phyloP scores from a whole-genome alignment of 2,329 filamentous ascomycete species.

The Colletotrichum tanaceti region DNA sequence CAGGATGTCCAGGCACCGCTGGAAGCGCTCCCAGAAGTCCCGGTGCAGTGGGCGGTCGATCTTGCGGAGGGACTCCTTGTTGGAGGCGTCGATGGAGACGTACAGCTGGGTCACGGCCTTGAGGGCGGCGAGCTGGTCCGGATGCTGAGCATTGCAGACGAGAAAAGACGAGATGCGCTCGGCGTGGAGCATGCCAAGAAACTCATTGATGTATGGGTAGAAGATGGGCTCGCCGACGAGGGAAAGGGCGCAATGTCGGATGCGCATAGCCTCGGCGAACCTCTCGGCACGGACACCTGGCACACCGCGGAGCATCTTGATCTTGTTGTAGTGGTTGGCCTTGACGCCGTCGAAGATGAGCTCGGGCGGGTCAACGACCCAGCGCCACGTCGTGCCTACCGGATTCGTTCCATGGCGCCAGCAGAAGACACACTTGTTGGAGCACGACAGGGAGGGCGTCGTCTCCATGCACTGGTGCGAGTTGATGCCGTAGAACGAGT shows the following conservation, averaged over 20 bases:
- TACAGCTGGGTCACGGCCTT: slow-evolving; percentile 94
- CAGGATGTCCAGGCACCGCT: slow-evolving; percentile 88
- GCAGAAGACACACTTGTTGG: slow-evolving; percentile 98
- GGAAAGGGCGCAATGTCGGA: slow-evolving; percentile 91
- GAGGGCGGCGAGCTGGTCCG: slow-evolving; percentile 85
- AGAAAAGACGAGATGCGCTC: slow-evolving; percentile 94
- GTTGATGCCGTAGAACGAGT: slow-evolving; percentile 94
- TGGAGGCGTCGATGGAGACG: slow-evolving; percentile 94
- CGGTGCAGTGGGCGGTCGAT: slow-evolving; percentile 94
- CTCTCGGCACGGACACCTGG: slow-evolving; percentile 92
- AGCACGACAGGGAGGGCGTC: slow-evolving; percentile 93
- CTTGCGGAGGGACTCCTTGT: slow-evolving; percentile 85
- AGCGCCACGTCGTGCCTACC: slow-evolving; percentile 95
- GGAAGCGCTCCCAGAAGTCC: slow-evolving; percentile 98
- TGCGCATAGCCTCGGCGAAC: slow-evolving; percentile 91
- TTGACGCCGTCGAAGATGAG: slow-evolving; percentile 92
- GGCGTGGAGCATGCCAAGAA: slow-evolving; percentile 82
- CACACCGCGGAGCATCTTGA: slow-evolving; percentile 95
- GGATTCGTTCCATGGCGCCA: slow-evolving; percentile 98
- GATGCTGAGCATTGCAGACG: slow-evolving; percentile 97
- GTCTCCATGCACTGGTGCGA: slow-evolving; percentile 99
- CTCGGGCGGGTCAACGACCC: slow-evolving; percentile 92
- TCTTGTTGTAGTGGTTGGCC: slow-evolving; percentile 93
- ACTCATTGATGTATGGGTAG: slow-evolving; percentile 96
- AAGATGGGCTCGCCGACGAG: slow-evolving; percentile 98